Percentiles rank a stretch among this genome's conserved stretches.
phyloP scores from a whole-genome alignment of 2,329 filamentous ascomycete species.

The Ceratocystis ficicola region DNA sequence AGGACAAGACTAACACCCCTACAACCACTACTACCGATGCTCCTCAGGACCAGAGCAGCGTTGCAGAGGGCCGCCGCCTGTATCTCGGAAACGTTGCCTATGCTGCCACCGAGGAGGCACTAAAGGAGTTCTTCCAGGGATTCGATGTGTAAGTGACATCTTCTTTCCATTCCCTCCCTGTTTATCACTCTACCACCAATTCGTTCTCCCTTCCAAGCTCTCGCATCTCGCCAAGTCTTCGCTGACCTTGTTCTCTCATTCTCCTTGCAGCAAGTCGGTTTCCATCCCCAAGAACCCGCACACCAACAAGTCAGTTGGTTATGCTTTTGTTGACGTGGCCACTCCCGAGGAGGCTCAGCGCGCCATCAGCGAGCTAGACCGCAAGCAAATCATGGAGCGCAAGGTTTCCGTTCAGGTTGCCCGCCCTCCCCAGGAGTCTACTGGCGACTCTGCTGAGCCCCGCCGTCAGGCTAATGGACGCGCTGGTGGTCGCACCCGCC shows the following conservation, averaged over 20 bases:
- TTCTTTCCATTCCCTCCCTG: not conserved
- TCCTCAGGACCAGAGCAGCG: conserved; percentile 68
- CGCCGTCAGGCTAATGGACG: conserved; percentile 52
- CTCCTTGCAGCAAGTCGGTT: conserved; percentile 70
- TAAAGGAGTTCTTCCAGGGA: conserved; percentile 99
- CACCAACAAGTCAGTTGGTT: conserved; percentile 95
- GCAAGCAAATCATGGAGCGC: conserved; percentile 94
- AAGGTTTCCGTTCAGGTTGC: conserved; percentile 99
- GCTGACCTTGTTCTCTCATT: not conserved
- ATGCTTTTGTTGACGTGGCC: conserved; percentile 96
- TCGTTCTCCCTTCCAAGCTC: not conserved
- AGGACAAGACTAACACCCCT: conserved; percentile 54
- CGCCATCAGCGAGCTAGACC: conserved; percentile 88
- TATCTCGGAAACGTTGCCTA: conserved; percentile 99
- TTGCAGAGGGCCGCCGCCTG: conserved; percentile 95
- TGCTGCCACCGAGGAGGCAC: conserved; percentile 99
- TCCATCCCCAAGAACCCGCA: conserved; percentile 99
- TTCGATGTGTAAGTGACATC: conserved; percentile 81
- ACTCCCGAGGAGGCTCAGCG: conserved; percentile 90
- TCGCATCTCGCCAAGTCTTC: not conserved
- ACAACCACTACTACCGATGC: conserved; percentile 60
- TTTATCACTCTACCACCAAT: not conserved
- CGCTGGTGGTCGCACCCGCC: conserved; percentile 57
- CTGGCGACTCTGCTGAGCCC: conserved; percentile 60
- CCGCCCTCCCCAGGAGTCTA: conserved; percentile 83